Conservation (phyloP, 2,329 filamentous ascomycete species). For the Aspergillus fijiensis region DNA sequence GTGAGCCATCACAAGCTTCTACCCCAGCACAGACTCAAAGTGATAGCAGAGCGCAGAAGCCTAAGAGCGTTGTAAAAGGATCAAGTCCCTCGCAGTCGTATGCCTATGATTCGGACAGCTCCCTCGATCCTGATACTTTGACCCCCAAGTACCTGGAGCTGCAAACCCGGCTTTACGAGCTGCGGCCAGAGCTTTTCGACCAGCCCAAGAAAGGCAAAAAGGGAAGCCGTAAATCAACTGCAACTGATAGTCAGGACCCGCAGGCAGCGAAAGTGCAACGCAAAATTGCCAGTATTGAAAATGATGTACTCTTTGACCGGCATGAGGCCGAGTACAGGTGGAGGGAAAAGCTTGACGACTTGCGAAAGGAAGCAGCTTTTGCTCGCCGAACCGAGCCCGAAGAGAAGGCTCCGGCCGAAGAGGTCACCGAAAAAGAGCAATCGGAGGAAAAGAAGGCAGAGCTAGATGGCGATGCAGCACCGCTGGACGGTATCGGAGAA, state of each 20-base stretch:
- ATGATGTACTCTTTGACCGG: constrained; percentile 72
- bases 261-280: constrained; percentile 66
- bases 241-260: constrained; percentile 30
- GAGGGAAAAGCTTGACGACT: constrained; percentile 57
- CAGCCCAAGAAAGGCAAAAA: constrained; percentile 44
- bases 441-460: constrained; percentile 20
- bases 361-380: constrained; percentile 60
- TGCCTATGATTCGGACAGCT: constrained; percentile 55
- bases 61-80: constrained; percentile 28
- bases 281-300: constrained; percentile 75
- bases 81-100: constrained; percentile 20
- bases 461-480: constrained; percentile 16
- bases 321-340: constrained; percentile 65
- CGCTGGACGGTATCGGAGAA: constrained; percentile 37
- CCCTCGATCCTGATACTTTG: constrained; percentile 73
- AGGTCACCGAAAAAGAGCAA: constrained; percentile 55
- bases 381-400: constrained; percentile 27
- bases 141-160: constrained; percentile 74
- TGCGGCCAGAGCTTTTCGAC: constrained; percentile 57
- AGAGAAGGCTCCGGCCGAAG: constrained; percentile 35
- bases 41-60: constrained; percentile 26
- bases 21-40: constrained; percentile 24
- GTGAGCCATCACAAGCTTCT: constrained; percentile 29
- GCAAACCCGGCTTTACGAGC: constrained; percentile 65
- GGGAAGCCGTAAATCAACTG: constrained; percentile 26